Conservation (phyloP, 1,284 basidiomycete species). For the Moesziomyces antarcticus region DNA sequence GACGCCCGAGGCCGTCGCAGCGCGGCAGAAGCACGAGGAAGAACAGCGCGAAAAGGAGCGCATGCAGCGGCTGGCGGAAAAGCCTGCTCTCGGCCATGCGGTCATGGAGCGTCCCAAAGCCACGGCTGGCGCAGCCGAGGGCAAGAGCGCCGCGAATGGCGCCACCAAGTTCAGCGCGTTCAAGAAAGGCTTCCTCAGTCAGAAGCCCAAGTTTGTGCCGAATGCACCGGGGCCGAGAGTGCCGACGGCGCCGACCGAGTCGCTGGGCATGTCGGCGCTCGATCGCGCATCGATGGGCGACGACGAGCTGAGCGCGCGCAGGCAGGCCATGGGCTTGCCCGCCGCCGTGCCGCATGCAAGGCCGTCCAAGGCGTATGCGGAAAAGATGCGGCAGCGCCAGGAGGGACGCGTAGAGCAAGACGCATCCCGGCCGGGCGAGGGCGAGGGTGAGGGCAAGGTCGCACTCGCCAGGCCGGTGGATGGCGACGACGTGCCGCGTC, state of each 20-base stretch:
- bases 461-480: slow-evolving; percentile 33
- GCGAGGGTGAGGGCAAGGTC: slow-evolving; percentile 2
- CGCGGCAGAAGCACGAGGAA: slow-evolving; percentile 25
- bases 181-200: slow-evolving; percentile 56
- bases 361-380: slow-evolving; percentile 64
- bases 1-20: slow-evolving; percentile 32
- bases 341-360: slow-evolving; percentile 62
- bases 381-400: slow-evolving; percentile 46
- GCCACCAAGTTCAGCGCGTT: slow-evolving; percentile 53
- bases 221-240: slow-evolving; percentile 8
- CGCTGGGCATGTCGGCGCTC: slow-evolving; percentile 60
- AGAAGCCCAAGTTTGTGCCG: slow-evolving; percentile 38
- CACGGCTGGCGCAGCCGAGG: slow-evolving; percentile 1
- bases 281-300: slow-evolving; percentile 55
- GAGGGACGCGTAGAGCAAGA: slow-evolving; percentile 4
- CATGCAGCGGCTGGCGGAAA: slow-evolving; percentile 16
- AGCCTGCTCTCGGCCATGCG: slow-evolving; percentile 38
- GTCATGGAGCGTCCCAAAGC: slow-evolving; percentile 30
- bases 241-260: slow-evolving; percentile 38
- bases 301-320: slow-evolving; percentile 34
- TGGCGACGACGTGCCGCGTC: slow-evolving; percentile 38
- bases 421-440: neutral
- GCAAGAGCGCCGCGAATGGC: neutral
- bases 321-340: slow-evolving; percentile 50
- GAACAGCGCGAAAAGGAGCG: slow-evolving; percentile 24